A percentile compares a stretch with the other conserved stretches of the same genome.
Evolutionary conservation across 2,329 filamentous ascomycete species (phyloP).

Genomic region (Polychaeton citri): DNA sequence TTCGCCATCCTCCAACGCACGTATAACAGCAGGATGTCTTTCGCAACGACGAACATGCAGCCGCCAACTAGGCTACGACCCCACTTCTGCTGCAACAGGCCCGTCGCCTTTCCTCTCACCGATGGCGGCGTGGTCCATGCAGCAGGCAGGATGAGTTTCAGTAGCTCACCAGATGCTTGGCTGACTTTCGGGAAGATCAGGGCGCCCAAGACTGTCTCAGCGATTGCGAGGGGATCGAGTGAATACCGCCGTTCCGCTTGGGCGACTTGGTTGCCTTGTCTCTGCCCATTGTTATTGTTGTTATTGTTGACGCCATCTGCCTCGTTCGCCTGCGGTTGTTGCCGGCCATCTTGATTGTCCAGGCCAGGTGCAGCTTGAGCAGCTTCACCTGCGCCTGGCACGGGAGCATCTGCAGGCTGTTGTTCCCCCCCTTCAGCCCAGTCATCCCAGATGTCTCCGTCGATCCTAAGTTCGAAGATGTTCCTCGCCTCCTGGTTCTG

Average conservation of each 20-base stretch:
- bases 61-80: conserved; percentile 80
- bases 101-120: conserved; percentile 34
- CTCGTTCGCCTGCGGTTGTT: no score
- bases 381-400: conserved; percentile 32
- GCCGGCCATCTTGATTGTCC: conserved; percentile 5
- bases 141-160: conserved; percentile 54
- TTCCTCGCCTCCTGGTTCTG: conserved; percentile 15
- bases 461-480: conserved; percentile 22
- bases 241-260: conserved; percentile 29
- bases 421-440: conserved; percentile 18
- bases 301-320: conserved; percentile 3
- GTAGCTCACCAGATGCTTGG: conserved; percentile 60
- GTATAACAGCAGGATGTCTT: conserved; percentile 51
- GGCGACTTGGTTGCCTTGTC: conserved; percentile 15
- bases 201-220: conserved; percentile 50
- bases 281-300: conserved; percentile 3
- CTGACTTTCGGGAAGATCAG: conserved; percentile 75
- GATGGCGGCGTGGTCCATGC: conserved; percentile 45
- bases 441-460: conserved; percentile 29
- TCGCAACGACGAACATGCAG: conserved; percentile 74
- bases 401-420: conserved; percentile 3
- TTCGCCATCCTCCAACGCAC: conserved; percentile 38
- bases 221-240: conserved; percentile 41
- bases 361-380: conserved; percentile 7
- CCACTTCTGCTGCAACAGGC: conserved; percentile 73